Base-by-base conservation (phyloP, 208 protist genomes). In the Spongospora subterranea region DNA sequence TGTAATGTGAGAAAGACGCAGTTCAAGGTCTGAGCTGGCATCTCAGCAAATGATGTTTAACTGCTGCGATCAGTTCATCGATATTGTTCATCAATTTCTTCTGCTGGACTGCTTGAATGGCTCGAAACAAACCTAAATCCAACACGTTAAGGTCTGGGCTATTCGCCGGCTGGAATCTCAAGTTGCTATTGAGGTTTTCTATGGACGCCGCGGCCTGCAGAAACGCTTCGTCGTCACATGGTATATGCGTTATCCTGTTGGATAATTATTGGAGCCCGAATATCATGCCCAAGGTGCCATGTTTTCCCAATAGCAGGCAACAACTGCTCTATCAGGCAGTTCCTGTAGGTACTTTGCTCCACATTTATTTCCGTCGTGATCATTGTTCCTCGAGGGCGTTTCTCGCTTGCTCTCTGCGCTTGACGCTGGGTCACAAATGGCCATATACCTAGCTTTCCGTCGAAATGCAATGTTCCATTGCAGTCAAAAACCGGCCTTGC, bases 31-130 rank as follows among this genome's bases (percentile, higher is more conserved):
- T 60, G 50, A 60, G 6, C 50, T 60, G 50, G 50, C 50, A 60
- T 60, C 13, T 60, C 50, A 24, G 24, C 6, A 60, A 60, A 60
- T 6, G 50, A 60, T 60, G 50, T 24, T 60, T 6, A 6, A 82
- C 71, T 45, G 35, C 71, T 40, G n/a, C 6, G 6, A 82, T 82
- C 17, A 82, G 71, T 13, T 82, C 71, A 43, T 82, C 71, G 17
- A 82, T 35, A n/a, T 13, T 82, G 6, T 20, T 35, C 6, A 43
- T 20, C 35, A 20, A 20, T 35, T 82, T 35, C 71, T 43, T 35
- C n/a, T 45, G 71, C 71, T 82, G 71, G 17, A 45, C 71, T 20
- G 71, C 71, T n/a, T 82, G 71, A 35, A 60, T 60, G 6, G 50
- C 50, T 60, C 50, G 6, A 60, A 60, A 29, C 50, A 24, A 60